phyloP scores from a whole-genome alignment of 768 basidiomycete species.

The Tulasnella sp. region DNA sequence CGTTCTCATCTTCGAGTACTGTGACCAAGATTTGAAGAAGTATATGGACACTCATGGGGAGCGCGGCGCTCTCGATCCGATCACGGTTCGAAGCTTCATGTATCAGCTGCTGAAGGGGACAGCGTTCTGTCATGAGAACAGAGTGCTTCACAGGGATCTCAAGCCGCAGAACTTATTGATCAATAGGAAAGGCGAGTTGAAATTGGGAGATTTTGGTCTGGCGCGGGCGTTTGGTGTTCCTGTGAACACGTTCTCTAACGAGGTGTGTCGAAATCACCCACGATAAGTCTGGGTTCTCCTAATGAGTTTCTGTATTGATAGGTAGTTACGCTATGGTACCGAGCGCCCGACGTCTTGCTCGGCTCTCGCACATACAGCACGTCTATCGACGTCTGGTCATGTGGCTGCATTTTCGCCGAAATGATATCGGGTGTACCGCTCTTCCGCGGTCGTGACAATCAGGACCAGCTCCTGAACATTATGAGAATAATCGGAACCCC shows the following conservation, averaged over 20 bases:
- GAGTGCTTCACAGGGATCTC: constrained; percentile 93
- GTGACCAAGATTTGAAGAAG: constrained; percentile 96
- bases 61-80: constrained; percentile 80
- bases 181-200: constrained; percentile 93
- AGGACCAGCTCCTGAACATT: constrained; percentile 95
- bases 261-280: constrained; percentile 40
- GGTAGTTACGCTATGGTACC: constrained; percentile 99
- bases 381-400: constrained; percentile 97
- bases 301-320: constrained; percentile 24
- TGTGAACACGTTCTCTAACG: constrained; percentile 98
- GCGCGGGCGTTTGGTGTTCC: constrained; percentile 97
- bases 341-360: constrained; percentile 93
- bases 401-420: constrained; percentile 98
- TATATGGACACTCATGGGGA: constrained; percentile 99
- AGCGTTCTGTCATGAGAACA: constrained; percentile 96
- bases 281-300: too few species aligned
- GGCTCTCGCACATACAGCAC: constrained; percentile 97
- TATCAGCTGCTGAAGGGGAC: constrained; percentile 95
- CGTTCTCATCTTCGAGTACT: constrained; percentile 96
- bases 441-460: constrained; percentile 93
- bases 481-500: constrained; percentile 97
- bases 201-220: constrained; percentile 94
- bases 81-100: constrained; percentile 89
- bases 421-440: constrained; percentile 98
- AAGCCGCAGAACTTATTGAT: constrained; percentile 98